Base-by-base conservation (phyloP, 164 flowering plant species). In the Macadamia tetraphylla region DNA sequence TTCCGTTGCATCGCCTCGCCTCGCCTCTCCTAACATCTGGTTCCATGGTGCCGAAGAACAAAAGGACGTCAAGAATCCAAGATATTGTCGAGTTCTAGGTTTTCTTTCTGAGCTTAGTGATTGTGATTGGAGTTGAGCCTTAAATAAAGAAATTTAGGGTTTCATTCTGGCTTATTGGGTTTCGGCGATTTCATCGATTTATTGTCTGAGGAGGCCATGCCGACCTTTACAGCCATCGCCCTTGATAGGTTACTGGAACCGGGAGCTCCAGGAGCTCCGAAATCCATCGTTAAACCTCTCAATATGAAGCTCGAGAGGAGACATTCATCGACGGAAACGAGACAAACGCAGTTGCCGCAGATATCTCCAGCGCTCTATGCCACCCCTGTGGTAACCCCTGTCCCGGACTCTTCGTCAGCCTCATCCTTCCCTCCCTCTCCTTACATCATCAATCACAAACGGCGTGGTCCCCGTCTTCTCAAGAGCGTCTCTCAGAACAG, bases 401-500 rank as follows among this genome's bases (percentile, higher is more conserved):
- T 90, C 40, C 96, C 96, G 3, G 96, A 86, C 80, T 84, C 97
- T 46, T 93, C 97, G 3, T 81, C 92, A 46, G 3, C 40, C 3
- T 35, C 51, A 9, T 88, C 95, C 0, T 87, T 81, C 65, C 80
- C 91, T 46, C 91, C 97, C 8, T 91, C 97, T 0, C 96, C 97
- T 0, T 90, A 90, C 62, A 79, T 91, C 49, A 58, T 88, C 43
- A 81, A 88, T 73, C 96, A 91, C 80, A 92, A 90, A 79, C 73
- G 95, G 15, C 89, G 95, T 35, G 92, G 94, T 32, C 97, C 90
- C 8, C 81, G 89, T 13, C 89, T 88, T 11, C 62, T 78, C 49
- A 88, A 85, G 81, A 87, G 84, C 65, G 73, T 66, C 64, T 86
- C 89, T 18, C 82, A 79, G 51, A 75, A 63, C 31, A 79, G 80